Evolutionary conservation across 345 rosid genomes (phyloP).

Genomic region (Schrenkiella parvula): DNA sequence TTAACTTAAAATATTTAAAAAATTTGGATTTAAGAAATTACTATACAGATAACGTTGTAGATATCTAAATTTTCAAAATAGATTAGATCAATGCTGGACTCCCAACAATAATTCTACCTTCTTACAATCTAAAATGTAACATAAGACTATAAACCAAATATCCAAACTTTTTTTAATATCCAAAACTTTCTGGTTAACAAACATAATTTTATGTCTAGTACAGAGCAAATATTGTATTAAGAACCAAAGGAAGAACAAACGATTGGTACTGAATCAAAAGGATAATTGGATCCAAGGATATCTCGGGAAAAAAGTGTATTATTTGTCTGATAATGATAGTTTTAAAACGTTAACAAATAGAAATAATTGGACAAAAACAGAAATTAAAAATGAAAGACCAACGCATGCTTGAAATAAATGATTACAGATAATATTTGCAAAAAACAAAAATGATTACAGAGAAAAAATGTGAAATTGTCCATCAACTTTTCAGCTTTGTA

Average conservation of each 20-base stretch:
- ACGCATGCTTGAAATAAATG: conserved; percentile 31
- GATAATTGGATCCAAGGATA: not conserved
- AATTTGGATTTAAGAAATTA: too few species aligned
- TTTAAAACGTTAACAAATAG: not conserved
- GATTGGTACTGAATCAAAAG: not conserved
- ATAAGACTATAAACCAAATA: too few species aligned
- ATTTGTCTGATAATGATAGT: not conserved
- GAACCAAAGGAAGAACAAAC: not conserved
- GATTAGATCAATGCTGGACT: too few species aligned
- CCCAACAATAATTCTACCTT: too few species aligned
- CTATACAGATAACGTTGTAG: too few species aligned
- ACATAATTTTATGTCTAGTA: not conserved
- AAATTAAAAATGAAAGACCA: conserved; percentile 9
- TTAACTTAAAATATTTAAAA: too few species aligned
- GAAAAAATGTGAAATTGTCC: conserved; percentile 20
- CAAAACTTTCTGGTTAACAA: too few species aligned
- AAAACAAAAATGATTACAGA: conserved; percentile 26
- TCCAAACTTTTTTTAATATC: too few species aligned
- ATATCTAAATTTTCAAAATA: too few species aligned
- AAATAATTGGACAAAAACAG: not conserved
- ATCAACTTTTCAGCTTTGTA: conserved; percentile 13
- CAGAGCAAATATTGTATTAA: not conserved
- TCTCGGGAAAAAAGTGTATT: not conserved
- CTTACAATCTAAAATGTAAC: too few species aligned
- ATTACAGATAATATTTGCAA: too few species aligned